These are phyloP conservation scores for Gypsophila paniculata DNA, from an alignment of 179 eudicot genomes.

Conservation along the genomic window DNA sequence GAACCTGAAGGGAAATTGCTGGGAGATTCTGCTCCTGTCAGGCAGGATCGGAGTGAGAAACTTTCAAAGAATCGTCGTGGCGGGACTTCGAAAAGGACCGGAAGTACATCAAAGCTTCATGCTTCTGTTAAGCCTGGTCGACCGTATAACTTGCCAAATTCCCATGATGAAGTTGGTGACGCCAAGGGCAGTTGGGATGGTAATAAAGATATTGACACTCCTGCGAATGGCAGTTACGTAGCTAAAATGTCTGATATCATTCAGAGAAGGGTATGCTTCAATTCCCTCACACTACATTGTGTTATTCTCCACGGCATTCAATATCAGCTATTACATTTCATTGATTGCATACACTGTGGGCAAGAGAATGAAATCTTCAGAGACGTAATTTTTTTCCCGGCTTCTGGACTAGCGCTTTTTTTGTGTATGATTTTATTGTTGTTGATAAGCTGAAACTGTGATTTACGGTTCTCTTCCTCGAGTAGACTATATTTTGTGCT, in stretches of 20 bases:
- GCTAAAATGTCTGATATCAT: conserved; percentile 66
- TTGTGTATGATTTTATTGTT: neutral
- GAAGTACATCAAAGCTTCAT: conserved; percentile 50
- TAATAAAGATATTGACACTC: conserved; percentile 37
- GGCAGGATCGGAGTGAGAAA: conserved; percentile 47
- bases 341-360: neutral
- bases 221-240: conserved; percentile 42
- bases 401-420: neutral
- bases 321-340: neutral
- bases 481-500: conserved; percentile 1
- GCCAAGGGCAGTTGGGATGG: conserved; percentile 52
- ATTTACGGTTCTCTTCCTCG: neutral
- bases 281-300: conserved; percentile 13
- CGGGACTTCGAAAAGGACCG: conserved; percentile 48
- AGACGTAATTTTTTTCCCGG: neutral
- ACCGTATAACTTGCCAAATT: conserved; percentile 36
- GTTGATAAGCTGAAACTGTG: neutral
- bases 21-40: conserved; percentile 43
- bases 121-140: conserved; percentile 47
- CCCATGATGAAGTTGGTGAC: conserved; percentile 46
- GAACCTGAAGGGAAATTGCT: conserved; percentile 43
- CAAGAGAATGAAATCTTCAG: neutral
- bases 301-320: neutral
- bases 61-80: conserved; percentile 49
- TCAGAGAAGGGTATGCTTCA: conserved; percentile 70